Conservation (phyloP, 306 rosid genomes). For the Acacia melanoxylon region DNA sequence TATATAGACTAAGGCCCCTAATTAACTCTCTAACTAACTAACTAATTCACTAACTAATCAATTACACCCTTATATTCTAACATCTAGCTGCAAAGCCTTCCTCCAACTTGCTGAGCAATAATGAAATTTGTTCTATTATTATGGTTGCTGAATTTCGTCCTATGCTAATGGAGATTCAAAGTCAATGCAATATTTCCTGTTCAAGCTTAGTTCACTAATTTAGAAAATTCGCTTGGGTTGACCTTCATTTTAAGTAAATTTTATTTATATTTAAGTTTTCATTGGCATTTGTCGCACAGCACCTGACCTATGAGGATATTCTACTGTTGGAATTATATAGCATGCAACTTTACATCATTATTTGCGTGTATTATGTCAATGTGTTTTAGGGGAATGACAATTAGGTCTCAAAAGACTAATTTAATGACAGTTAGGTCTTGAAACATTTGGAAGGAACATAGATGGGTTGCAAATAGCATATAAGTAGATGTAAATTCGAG, state of each 20-base stretch:
- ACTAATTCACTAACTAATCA: too few relatives aligned
- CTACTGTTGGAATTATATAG: neutral
- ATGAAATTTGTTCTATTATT: neutral
- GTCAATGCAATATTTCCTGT: slow-evolving; percentile 3
- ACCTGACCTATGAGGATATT: neutral
- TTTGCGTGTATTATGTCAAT: neutral
- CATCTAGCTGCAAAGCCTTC: neutral
- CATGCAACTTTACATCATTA: neutral
- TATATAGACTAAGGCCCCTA: too few relatives aligned
- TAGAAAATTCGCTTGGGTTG: neutral
- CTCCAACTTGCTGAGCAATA: neutral
- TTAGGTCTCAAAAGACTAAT: too few relatives aligned
- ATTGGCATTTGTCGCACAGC: neutral
- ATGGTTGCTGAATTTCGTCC: neutral
- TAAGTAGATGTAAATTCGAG: neutral
- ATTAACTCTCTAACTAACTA: too few relatives aligned
- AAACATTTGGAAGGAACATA: neutral
- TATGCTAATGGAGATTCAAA: neutral
- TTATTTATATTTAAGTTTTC: neutral
- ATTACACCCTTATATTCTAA: too few relatives aligned
- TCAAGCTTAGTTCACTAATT: neutral
- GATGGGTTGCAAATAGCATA: neutral
- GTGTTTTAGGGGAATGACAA: neutral
- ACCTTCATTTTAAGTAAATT: neutral
- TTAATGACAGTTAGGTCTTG: neutral